phyloP scores from a whole-genome alignment of 2,329 filamentous ascomycete species.

The Claviceps purpurea region DNA sequence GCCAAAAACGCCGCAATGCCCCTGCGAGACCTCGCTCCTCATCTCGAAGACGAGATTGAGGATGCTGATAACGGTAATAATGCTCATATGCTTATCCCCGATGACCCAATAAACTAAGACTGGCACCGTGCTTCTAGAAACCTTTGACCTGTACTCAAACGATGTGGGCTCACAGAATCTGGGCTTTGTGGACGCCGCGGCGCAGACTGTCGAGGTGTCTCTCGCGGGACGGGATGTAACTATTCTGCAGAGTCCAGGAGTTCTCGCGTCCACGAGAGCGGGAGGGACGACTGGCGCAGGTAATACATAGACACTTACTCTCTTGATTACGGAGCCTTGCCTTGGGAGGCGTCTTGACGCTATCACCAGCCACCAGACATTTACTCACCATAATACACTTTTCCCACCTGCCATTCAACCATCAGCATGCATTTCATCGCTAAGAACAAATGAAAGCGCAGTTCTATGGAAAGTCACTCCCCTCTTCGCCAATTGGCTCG shows the following conservation, averaged over 20 bases:
- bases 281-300: constrained; percentile 43
- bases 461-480: constrained; percentile 91
- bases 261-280: constrained; percentile 63
- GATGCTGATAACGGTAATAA: too few species aligned
- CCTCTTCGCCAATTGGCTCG: constrained; percentile 68
- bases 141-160: constrained; percentile 74
- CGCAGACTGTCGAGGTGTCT: constrained; percentile 49
- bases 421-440: too few species aligned
- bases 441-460: constrained; percentile 15
- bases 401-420: too few species aligned
- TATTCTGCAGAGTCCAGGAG: constrained; percentile 70
- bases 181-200: constrained; percentile 69
- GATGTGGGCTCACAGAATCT: constrained; percentile 62
- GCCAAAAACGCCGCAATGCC: too few species aligned
- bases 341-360: too few species aligned
- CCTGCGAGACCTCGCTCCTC: too few species aligned
- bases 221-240: constrained; percentile 58
- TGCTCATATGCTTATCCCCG: not conserved
- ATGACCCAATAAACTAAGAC: not conserved
- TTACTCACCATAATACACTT: not conserved
- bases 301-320: constrained; percentile 9
- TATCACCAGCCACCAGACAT: constrained; percentile 6
- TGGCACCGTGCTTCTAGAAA: constrained; percentile 43
- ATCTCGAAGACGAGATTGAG: not conserved
- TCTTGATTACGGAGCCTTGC: too few species aligned